These are phyloP conservation scores for Microbotryum saponariae DNA, from an alignment of 1,284 basidiomycete genomes.

Conservation along the genomic window DNA sequence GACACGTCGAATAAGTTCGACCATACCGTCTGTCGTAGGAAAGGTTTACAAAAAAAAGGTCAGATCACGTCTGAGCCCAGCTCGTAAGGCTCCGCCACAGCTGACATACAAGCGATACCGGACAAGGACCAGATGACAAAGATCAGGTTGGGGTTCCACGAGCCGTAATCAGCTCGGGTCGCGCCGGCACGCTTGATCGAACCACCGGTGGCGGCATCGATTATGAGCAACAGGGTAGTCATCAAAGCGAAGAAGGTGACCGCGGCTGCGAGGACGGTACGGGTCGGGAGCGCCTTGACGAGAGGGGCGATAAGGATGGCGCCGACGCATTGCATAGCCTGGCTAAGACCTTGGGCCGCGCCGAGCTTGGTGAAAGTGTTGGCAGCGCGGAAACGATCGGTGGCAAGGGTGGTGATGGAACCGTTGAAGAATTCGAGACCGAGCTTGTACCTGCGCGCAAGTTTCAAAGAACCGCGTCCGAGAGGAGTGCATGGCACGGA, in stretches of 20 bases:
- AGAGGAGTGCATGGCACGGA: no score
- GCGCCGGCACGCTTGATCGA: conserved; percentile 19
- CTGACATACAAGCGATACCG: conserved; percentile 6
- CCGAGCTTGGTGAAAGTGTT: conserved; percentile 37
- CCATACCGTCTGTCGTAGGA: conserved; percentile 39
- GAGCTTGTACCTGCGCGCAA: conserved; percentile 25
- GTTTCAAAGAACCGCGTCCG: no score
- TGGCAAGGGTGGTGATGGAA: conserved; percentile 37
- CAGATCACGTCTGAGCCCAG: no score
- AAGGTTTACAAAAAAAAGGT: neutral
- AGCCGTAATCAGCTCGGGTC: conserved; percentile 34
- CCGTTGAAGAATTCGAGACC: conserved; percentile 29
- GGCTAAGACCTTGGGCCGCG: conserved; percentile 38
- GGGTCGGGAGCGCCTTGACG: conserved; percentile 41
- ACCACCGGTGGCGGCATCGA: conserved; percentile 41
- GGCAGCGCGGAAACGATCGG: conserved; percentile 29
- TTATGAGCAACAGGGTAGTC: conserved; percentile 39
- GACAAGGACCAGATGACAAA: conserved; percentile 33
- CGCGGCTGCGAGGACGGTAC: conserved; percentile 39
- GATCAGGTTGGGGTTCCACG: conserved; percentile 39
- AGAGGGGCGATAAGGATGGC: conserved; percentile 39
- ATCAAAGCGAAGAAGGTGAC: conserved; percentile 40
- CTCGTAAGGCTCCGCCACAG: no score
- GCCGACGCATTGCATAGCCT: conserved; percentile 38
- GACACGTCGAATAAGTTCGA: conserved; percentile 43